A percentile compares a stretch with the other conserved stretches of the same genome.
phyloP scores from a whole-genome alignment of 1,284 basidiomycete genomes.

The Ustilago loliicola region DNA sequence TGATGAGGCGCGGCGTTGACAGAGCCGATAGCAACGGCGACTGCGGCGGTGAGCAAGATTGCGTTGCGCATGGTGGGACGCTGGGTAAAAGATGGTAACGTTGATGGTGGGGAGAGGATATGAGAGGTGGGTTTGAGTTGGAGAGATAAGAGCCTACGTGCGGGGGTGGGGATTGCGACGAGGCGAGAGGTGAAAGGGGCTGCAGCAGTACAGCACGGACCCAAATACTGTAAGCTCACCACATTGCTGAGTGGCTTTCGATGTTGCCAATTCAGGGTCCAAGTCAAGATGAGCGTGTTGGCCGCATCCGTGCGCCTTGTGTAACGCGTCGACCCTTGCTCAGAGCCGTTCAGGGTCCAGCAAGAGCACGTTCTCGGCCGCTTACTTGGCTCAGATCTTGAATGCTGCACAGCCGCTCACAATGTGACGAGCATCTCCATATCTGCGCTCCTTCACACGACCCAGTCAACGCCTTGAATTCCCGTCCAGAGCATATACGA shows the following conservation, averaged over 20 bases:
- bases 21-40: slow-evolving; percentile 7
- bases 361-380: background rate
- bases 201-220: background rate
- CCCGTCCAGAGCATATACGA: no score
- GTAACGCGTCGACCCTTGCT: background rate
- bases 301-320: slow-evolving; percentile 11
- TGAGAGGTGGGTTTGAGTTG: background rate
- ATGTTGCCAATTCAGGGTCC: slow-evolving; percentile 8
- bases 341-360: background rate
- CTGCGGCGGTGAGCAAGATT: background rate
- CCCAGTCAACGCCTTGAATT: no score
- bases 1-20: slow-evolving; percentile 13
- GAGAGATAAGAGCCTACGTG: slow-evolving; percentile 4
- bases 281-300: background rate
- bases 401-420: background rate
- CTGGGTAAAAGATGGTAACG: background rate
- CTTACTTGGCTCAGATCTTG: background rate
- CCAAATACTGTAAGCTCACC: slow-evolving; percentile 1
- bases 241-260: background rate
- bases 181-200: background rate
- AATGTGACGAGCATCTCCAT: background rate
- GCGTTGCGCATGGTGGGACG: slow-evolving; percentile 14
- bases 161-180: background rate
- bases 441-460: no score
- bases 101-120: slow-evolving; percentile 5